Percentiles rank a stretch among this genome's conserved stretches.
phyloP scores from a whole-genome alignment of 129 eudicot species.

The Apium graveolens region DNA sequence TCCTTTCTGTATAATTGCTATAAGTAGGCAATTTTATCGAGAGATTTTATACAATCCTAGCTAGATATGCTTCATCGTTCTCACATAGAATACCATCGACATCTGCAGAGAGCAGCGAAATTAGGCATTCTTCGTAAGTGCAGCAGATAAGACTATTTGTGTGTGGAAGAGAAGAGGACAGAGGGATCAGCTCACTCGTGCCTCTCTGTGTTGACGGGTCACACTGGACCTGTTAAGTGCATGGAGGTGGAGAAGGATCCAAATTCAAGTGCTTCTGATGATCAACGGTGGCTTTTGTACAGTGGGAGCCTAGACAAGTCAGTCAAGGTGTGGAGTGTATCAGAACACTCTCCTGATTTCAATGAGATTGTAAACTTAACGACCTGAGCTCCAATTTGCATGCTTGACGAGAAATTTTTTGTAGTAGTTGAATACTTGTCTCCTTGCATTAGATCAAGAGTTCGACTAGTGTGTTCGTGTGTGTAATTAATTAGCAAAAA shows the following conservation, averaged over 20 bases:
- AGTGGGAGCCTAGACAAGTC: conserved; percentile 94
- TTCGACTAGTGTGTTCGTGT: no score
- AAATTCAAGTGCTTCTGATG: conserved; percentile 17
- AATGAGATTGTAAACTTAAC: conserved; percentile 2
- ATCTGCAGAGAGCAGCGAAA: no score
- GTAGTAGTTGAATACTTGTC: no score
- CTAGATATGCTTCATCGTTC: no score
- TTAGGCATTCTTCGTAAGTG: no score
- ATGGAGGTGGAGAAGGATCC: conserved; percentile 56
- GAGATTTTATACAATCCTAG: no score
- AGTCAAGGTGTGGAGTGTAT: conserved; percentile 85
- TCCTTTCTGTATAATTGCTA: no score
- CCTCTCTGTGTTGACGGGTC: conserved; percentile 68
- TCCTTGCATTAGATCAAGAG: no score
- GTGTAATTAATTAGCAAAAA: no score
- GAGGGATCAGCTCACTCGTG: conserved; percentile 52
- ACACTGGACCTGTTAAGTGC: conserved; percentile 83
- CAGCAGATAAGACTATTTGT: conserved; percentile 84
- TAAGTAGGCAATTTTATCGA: no score
- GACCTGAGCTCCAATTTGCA: neutral
- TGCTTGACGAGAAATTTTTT: neutral
- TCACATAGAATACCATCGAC: no score
- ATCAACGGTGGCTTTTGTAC: conserved; percentile 57
- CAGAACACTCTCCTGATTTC: conserved; percentile 41
- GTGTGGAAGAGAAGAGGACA: conserved; percentile 76